Conservation (phyloP, 1,284 basidiomycete genomes). For the Boletellus deceptivus region DNA sequence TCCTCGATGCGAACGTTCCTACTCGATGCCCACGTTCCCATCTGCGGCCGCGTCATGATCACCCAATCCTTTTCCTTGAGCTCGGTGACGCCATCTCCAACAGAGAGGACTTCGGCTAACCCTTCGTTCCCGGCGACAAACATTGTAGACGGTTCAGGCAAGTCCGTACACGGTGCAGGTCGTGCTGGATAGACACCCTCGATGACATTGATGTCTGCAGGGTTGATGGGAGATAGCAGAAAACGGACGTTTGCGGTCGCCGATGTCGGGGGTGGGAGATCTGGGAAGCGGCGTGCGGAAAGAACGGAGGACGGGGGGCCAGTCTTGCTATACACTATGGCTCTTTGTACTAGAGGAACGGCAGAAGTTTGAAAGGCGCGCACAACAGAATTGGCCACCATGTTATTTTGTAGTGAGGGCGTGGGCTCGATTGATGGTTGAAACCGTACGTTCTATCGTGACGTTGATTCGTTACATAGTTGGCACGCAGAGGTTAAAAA, state of each 20-base stretch:
- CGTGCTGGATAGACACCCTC: conserved; percentile 79
- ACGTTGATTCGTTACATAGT: too few relatives aligned
- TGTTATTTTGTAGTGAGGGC: not conserved
- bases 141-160: conserved; percentile 40
- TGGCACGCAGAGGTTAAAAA: too few relatives aligned
- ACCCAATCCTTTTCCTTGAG: conserved; percentile 71
- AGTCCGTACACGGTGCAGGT: conserved; percentile 43
- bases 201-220: conserved; percentile 77
- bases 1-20: conserved; percentile 54
- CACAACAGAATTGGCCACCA: not conserved
- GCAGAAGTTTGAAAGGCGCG: conserved; percentile 26
- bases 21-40: conserved; percentile 76
- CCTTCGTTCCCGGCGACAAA: conserved; percentile 82
- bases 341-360: conserved; percentile 44
- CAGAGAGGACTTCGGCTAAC: conserved; percentile 61
- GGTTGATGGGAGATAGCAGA: conserved; percentile 78
- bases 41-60: conserved; percentile 63
- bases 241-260: conserved; percentile 64
- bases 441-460: too few relatives aligned
- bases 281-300: conserved; percentile 48
- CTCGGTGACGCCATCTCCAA: conserved; percentile 51
- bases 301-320: conserved; percentile 65
- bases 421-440: too few relatives aligned
- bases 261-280: conserved; percentile 51
- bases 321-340: conserved; percentile 59